Evolutionary conservation across 2,329 filamentous ascomycete genomes (phyloP).

Genomic region (Escovopsis sp.): DNA sequence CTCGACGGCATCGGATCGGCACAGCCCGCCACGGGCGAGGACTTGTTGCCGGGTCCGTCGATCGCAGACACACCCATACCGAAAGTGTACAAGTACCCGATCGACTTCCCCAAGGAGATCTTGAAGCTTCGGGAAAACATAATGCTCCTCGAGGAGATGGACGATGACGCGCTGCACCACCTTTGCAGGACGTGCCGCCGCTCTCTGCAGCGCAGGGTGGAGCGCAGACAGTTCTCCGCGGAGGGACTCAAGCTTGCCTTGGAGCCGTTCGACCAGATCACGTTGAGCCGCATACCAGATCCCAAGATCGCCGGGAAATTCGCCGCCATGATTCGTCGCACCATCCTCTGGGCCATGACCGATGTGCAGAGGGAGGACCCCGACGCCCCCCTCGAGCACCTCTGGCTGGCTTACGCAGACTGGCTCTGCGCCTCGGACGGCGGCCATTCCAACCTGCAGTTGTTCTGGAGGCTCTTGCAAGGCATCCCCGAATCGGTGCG

Average conservation of each 20-base stretch:
- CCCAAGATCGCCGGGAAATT: constrained; percentile 6
- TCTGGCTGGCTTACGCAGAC: constrained; percentile 9
- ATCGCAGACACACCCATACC: not conserved
- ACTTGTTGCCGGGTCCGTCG: not conserved
- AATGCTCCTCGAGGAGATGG: not conserved
- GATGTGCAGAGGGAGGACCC: constrained; percentile 3
- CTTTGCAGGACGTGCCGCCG: constrained; percentile 5
- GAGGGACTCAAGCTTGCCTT: constrained; percentile 6
- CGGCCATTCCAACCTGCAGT: constrained; percentile 7
- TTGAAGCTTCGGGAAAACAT: constrained; percentile 6
- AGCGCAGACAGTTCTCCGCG: constrained; percentile 5
- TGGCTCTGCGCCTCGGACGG: constrained; percentile 5
- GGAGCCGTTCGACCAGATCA: constrained; percentile 9
- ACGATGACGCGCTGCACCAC: constrained; percentile 3
- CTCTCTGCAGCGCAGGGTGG: constrained; percentile 6
- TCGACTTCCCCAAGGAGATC: constrained; percentile 7
- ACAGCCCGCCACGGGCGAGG: constrained; percentile 1
- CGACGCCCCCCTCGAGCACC: constrained; percentile 2
- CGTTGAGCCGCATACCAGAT: constrained; percentile 6
- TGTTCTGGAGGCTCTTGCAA: constrained; percentile 8
- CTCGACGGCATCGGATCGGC: constrained; percentile 1
- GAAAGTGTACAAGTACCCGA: not conserved
- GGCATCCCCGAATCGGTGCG: constrained; percentile 8
- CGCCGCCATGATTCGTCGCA: constrained; percentile 9
- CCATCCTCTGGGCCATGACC: constrained; percentile 7